A percentile compares a stretch with the other conserved stretches of the same genome.
Conservation (phyloP, 495 filamentous ascomycete genomes). For the Daldinia vernicosa region DNA sequence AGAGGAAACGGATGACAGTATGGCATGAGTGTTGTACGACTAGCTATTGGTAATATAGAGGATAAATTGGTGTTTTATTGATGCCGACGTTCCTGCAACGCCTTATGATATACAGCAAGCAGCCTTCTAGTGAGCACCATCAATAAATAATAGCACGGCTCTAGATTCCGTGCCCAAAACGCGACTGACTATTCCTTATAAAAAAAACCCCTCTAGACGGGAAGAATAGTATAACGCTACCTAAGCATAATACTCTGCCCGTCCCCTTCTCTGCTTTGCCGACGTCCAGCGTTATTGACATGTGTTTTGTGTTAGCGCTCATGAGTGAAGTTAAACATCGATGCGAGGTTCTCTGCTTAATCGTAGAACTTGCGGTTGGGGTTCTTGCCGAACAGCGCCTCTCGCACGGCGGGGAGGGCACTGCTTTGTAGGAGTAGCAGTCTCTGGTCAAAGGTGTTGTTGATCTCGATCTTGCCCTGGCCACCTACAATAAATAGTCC, state of each 20-base stretch:
- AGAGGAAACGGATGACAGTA: background rate
- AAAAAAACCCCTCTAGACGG: background rate
- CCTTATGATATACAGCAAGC: constrained; percentile 37
- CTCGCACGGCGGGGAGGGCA: constrained; percentile 83
- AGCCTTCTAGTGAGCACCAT: constrained; percentile 24
- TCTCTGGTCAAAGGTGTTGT: constrained; percentile 96
- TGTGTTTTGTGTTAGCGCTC: background rate
- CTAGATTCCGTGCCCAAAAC: constrained; percentile 9
- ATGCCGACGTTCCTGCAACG: constrained; percentile 37
- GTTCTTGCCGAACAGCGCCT: constrained; percentile 90
- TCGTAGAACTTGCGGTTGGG: constrained; percentile 93
- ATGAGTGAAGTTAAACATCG: background rate
- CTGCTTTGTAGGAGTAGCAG: constrained; percentile 83
- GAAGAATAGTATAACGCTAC: constrained; percentile 20
- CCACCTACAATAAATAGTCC: constrained; percentile 82
- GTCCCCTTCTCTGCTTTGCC: background rate
- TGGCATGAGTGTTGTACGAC: background rate
- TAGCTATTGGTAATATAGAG: background rate
- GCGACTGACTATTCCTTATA: constrained; percentile 16
- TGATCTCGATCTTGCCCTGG: constrained; percentile 94
- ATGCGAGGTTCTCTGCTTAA: constrained; percentile 51
- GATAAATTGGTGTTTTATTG: constrained; percentile 24
- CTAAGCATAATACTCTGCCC: constrained; percentile 8
- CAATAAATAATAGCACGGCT: constrained; percentile 14
- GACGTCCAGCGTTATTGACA: constrained; percentile 14